Conservation (phyloP, 257 asterid species). For the Plectranthus barbatus region DNA sequence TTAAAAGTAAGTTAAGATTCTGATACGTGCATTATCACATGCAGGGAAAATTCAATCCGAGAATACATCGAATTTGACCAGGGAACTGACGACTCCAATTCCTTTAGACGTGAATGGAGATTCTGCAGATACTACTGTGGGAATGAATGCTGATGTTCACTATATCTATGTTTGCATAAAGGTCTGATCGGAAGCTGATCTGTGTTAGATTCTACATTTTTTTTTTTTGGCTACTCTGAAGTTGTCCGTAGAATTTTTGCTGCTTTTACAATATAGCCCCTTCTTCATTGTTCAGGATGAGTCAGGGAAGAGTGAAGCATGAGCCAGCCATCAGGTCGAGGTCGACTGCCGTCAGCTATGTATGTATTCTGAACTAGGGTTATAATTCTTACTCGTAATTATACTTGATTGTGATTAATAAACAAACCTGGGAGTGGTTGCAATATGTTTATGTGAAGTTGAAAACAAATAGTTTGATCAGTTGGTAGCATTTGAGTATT, state of each 20-base stretch:
- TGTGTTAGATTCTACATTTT: background rate
- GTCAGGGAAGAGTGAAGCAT: slow-evolving; percentile 21
- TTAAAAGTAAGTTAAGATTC: too few species aligned
- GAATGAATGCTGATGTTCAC: slow-evolving; percentile 49
- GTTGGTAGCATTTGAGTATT: background rate
- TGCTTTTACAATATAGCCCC: too few species aligned
- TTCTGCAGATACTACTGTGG: slow-evolving; percentile 25
- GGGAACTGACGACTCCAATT: slow-evolving; percentile 47
- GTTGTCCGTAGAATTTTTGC: background rate
- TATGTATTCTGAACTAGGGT: background rate
- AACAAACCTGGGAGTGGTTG: background rate
- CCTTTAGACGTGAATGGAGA: slow-evolving; percentile 37
- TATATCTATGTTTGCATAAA: slow-evolving; percentile 62
- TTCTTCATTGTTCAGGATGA: slow-evolving; percentile 30
- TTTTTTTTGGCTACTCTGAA: background rate
- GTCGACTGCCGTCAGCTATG: slow-evolving; percentile 2
- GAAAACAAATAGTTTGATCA: background rate
- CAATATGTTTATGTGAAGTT: background rate
- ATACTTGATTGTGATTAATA: slow-evolving; percentile 3
- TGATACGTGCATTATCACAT: background rate
- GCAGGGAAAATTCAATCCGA: slow-evolving; percentile 46
- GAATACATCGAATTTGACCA: slow-evolving; percentile 25
- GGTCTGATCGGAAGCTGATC: slow-evolving; percentile 28
- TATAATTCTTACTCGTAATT: background rate
- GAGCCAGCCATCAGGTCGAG: background rate